Conservation (phyloP, 495 filamentous ascomycete species). For the Penicillium robsamsonii region DNA sequence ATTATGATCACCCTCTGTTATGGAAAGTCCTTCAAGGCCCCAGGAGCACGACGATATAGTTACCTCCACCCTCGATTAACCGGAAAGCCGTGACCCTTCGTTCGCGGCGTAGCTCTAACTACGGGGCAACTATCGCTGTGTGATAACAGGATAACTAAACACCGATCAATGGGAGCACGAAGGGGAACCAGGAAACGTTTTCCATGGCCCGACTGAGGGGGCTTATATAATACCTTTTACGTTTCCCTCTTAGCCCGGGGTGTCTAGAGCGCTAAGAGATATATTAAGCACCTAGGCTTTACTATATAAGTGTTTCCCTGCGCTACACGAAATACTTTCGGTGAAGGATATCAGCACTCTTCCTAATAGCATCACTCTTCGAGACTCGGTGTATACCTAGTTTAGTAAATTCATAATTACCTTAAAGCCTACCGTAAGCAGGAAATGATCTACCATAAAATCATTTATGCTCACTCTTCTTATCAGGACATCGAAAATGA, state of each 20-base stretch:
- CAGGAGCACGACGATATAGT: not conserved
- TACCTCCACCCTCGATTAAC: not conserved
- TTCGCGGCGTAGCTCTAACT: not conserved
- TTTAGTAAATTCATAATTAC: too few species aligned
- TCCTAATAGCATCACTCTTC: too few species aligned
- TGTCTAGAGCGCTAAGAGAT: not conserved
- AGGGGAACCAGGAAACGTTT: not conserved
- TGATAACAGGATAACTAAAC: not conserved
- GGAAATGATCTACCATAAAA: too few species aligned
- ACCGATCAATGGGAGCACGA: not conserved
- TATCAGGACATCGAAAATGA: too few species aligned
- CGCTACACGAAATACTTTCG: too few species aligned
- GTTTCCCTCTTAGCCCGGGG: not conserved
- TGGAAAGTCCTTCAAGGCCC: not conserved
- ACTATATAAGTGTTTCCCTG: too few species aligned
- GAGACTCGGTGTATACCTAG: too few species aligned
- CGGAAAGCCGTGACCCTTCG: not conserved
- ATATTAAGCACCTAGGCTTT: not conserved
- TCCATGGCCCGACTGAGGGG: not conserved
- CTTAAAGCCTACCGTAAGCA: too few species aligned
- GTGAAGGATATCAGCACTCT: too few species aligned
- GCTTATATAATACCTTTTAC: not conserved
- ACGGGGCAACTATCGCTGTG: slow-evolving; percentile 1
- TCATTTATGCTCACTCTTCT: too few species aligned
- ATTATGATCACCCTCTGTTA: not conserved